Percentiles rank a stretch among this genome's conserved stretches.
Conservation (phyloP, 768 basidiomycete species). For the Exsudoporus frostii region DNA sequence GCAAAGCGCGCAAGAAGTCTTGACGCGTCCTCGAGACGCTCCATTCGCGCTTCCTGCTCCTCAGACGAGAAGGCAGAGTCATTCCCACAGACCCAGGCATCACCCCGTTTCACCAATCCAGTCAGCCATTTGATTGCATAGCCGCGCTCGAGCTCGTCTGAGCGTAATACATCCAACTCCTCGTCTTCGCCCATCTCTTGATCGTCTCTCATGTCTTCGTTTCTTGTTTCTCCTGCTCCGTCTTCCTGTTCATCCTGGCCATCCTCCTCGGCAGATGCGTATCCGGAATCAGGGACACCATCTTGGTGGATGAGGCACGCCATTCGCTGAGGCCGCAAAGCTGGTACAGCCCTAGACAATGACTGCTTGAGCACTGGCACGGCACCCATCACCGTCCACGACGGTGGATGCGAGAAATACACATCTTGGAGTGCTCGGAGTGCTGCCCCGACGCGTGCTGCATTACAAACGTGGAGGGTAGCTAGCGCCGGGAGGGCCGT, state of each 20-base stretch:
- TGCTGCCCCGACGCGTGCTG: slow-evolving; percentile 37
- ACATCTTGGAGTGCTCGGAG: slow-evolving; percentile 45
- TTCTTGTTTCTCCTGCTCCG: slow-evolving; percentile 11
- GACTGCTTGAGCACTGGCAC: slow-evolving; percentile 20
- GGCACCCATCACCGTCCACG: neutral
- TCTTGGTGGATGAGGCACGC: slow-evolving; percentile 35
- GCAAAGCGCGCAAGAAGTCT: slow-evolving; percentile 53
- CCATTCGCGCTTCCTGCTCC: slow-evolving; percentile 40
- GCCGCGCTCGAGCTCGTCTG: slow-evolving; percentile 63
- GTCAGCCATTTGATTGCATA: slow-evolving; percentile 76
- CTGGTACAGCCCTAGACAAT: slow-evolving; percentile 10
- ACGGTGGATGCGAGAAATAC: slow-evolving; percentile 45
- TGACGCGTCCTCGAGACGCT: slow-evolving; percentile 55
- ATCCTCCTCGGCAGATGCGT: slow-evolving; percentile 70
- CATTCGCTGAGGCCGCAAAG: slow-evolving; percentile 26
- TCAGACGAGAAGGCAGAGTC: slow-evolving; percentile 24
- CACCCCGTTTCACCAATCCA: slow-evolving; percentile 60
- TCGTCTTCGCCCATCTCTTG: slow-evolving; percentile 10
- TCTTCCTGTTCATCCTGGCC: slow-evolving; percentile 35
- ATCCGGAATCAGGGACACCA: slow-evolving; percentile 68
- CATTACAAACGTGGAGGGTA: slow-evolving; percentile 35
- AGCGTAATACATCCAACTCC: slow-evolving; percentile 46
- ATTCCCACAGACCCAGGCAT: slow-evolving; percentile 40
- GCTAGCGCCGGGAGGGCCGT: slow-evolving; percentile 57
- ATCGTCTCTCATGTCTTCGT: slow-evolving; percentile 5